Conservation (phyloP, 2,329 filamentous ascomycete species). For the Pseudocercospora vitis region DNA sequence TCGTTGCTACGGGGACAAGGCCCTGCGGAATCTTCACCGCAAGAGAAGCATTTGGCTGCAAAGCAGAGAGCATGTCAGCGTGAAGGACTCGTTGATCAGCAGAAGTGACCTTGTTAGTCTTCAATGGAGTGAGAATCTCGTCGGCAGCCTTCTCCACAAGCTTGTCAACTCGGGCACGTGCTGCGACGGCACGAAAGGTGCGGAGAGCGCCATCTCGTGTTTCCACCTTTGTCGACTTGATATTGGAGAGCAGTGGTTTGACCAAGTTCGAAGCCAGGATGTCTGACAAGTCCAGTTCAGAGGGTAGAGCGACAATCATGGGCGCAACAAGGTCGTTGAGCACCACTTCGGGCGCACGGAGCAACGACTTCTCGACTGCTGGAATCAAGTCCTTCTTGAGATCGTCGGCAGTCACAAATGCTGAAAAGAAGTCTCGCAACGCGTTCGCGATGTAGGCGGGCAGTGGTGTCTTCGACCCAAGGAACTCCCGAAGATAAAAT, state of each 20-base stretch:
- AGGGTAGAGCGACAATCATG: constrained; percentile 68
- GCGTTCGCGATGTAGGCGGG: constrained; percentile 70
- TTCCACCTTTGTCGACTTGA: constrained; percentile 80
- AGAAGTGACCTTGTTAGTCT: constrained; percentile 77
- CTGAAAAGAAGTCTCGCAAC: constrained; percentile 77
- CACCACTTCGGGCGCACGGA: constrained; percentile 87
- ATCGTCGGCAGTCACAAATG: constrained; percentile 72
- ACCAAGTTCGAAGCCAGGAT: constrained; percentile 70
- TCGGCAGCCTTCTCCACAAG: constrained; percentile 68
- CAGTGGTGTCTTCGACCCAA: constrained; percentile 73
- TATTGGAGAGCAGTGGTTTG: constrained; percentile 83
- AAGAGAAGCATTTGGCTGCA: constrained; percentile 61
- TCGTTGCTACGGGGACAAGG: constrained; percentile 68
- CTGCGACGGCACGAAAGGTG: constrained; percentile 71
- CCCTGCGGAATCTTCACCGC: constrained; percentile 66
- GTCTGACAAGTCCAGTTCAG: constrained; percentile 72
- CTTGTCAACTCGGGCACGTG: constrained; percentile 58
- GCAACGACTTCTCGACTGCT: constrained; percentile 80
- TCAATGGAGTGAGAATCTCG: constrained; percentile 77
- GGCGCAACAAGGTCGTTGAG: constrained; percentile 75
- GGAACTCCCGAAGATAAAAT: constrained; percentile 82
- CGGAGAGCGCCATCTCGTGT: constrained; percentile 75
- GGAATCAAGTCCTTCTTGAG: constrained; percentile 74
- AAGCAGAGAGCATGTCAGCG: constrained; percentile 71
- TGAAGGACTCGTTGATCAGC: constrained; percentile 82